A percentile compares a stretch with the other conserved stretches of the same genome.
These are phyloP conservation scores for Nissolia schottii DNA, from an alignment of 306 rosid species.

Conservation along the genomic window DNA sequence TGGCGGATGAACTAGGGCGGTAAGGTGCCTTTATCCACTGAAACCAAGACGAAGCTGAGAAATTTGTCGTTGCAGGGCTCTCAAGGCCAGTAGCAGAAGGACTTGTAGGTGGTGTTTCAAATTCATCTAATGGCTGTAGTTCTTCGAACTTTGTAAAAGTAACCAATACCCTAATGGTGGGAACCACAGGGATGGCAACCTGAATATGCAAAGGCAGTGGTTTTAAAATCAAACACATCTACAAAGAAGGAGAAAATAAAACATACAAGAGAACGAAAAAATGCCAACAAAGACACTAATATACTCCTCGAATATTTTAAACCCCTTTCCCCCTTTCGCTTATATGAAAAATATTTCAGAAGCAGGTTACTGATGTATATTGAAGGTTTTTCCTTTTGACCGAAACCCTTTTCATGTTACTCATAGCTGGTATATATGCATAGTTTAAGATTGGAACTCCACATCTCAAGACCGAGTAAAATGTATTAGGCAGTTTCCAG, in stretches of 20 bases:
- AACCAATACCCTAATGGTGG: conserved; percentile 87
- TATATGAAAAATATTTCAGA: background rate
- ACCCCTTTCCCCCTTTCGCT: no score
- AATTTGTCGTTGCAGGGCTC: conserved; percentile 48
- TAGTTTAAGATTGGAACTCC: background rate
- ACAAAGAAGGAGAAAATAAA: background rate
- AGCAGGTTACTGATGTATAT: background rate
- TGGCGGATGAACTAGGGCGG: conserved; percentile 50
- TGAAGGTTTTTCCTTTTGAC: no score
- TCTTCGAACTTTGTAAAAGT: conserved; percentile 95
- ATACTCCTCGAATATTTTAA: background rate
- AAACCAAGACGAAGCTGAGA: conserved; percentile 80
- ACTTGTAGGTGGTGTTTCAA: conserved; percentile 84
- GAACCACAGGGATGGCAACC: conserved; percentile 99
- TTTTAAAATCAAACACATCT: background rate
- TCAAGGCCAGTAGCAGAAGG: conserved; percentile 57
- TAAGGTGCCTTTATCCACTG: conserved; percentile 97
- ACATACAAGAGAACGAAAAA: background rate
- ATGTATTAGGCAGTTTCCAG: no score
- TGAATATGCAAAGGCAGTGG: conserved; percentile 26
- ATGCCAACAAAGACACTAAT: background rate
- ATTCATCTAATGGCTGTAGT: conserved; percentile 72
- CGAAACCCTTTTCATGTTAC: no score
- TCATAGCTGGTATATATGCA: background rate
- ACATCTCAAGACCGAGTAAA: background rate